Base-by-base conservation (phyloP, 352 stramenopile genomes). In the Phytophthora constricta region DNA sequence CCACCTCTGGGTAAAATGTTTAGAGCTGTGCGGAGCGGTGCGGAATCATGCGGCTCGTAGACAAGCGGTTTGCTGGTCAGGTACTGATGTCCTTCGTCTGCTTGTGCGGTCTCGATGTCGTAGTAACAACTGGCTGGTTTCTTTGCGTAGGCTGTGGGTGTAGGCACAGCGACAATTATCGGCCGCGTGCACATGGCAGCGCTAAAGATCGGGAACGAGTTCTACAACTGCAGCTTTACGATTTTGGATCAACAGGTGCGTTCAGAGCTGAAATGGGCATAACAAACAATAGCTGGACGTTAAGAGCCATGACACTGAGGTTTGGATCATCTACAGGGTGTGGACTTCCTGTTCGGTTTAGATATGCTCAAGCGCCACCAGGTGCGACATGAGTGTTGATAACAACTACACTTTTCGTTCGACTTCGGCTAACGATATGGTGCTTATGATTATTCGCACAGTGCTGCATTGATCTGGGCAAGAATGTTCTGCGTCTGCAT, bases 361-460 rank as follows among this genome's bases (percentile, higher is more conserved):
- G 97, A 99, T 72, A 99, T 99, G 97, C 85, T 99, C 17, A 99
- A 98, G 76, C 90, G 97, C 17, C 96, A 99, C 87, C 90, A 95
- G 79, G 87, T 93, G 62, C 41, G 59, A 1, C 31, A 39, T 48
- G 14, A 23, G 31, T 13, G 0, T 61, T 7, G n/a, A n/a, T n/a
- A n/a, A n/a, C n/a, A n/a, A n/a, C n/a, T n/a, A n/a, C n/a, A n/a
- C n/a, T n/a, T n/a, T n/a, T n/a, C n/a, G n/a, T n/a, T n/a, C n/a
- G n/a, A n/a, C n/a, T n/a, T n/a, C n/a, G n/a, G n/a, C n/a, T n/a
- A n/a, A n/a, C n/a, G n/a, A n/a, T n/a, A n/a, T n/a, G n/a, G n/a
- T n/a, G n/a, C n/a, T n/a, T n/a, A n/a, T n/a, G n/a, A n/a, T n/a
- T n/a, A n/a, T n/a, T n/a, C n/a, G n/a, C n/a, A n/a, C 50, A 98